These are phyloP conservation scores for Euclidium syriacum DNA, from an alignment of 345 rosid species.

Conservation along the genomic window DNA sequence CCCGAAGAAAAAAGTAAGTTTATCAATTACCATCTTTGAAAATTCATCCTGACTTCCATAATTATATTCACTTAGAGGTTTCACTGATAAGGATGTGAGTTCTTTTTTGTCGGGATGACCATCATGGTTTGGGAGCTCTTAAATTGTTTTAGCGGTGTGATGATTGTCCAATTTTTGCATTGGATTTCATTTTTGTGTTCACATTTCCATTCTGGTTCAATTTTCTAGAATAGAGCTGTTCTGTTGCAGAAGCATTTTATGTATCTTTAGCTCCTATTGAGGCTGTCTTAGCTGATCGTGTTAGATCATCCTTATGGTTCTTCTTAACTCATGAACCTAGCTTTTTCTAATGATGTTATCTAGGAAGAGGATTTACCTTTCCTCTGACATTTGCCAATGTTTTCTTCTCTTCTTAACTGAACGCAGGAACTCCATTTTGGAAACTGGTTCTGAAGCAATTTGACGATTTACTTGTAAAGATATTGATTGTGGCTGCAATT, in stretches of 20 bases:
- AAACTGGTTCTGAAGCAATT: constrained; percentile 94
- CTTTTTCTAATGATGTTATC: neutral
- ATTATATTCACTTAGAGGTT: neutral
- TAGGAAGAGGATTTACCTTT: neutral
- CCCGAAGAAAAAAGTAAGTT: constrained; percentile 90
- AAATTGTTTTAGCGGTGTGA: neutral
- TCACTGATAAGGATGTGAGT: neutral
- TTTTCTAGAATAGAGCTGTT: neutral
- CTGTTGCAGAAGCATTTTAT: neutral
- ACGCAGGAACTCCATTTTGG: constrained; percentile 94
- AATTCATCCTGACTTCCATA: constrained; percentile 15
- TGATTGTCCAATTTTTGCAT: neutral
- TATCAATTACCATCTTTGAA: constrained; percentile 2
- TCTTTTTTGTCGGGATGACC: neutral
- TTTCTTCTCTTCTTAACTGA: constrained; percentile 12
- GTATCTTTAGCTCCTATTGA: neutral
- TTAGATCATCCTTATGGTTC: neutral
- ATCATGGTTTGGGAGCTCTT: constrained; percentile 8
- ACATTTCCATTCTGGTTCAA: neutral
- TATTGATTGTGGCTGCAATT: constrained; percentile 87
- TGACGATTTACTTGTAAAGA: constrained; percentile 97
- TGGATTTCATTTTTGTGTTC: constrained; percentile 1
- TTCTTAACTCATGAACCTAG: constrained; percentile 1
- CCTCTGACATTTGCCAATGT: neutral
- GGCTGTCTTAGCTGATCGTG: neutral